These are phyloP conservation scores for Triticum timopheevii DNA, from an alignment of 176 grass and related monocot species.

Conservation along the genomic window DNA sequence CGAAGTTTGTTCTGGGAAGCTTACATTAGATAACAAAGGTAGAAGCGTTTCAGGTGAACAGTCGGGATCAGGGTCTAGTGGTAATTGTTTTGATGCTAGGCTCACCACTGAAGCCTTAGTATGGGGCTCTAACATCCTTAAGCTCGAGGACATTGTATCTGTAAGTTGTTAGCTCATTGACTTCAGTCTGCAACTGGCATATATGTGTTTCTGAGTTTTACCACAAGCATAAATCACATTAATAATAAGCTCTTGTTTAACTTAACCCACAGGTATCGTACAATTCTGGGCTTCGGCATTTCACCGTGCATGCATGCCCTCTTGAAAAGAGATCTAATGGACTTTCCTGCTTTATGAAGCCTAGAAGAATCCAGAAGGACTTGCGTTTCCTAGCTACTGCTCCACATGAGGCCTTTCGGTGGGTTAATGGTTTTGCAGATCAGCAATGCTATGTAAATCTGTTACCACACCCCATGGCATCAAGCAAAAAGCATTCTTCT, in stretches of 20 bases:
- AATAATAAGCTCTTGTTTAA: constrained; percentile 25
- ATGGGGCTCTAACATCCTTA: constrained; percentile 81
- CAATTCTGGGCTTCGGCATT: constrained; percentile 75
- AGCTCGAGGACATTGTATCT: constrained; percentile 86
- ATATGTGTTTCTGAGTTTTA: constrained; percentile 16
- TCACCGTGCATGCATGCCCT: constrained; percentile 88
- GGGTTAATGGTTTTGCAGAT: constrained; percentile 96
- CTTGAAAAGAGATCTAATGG: constrained; percentile 67
- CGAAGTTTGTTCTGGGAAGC: constrained; percentile 86
- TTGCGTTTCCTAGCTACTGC: constrained; percentile 80
- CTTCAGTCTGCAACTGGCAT: constrained; percentile 19
- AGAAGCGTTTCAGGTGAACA: constrained; percentile 57
- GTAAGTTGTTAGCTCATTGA: constrained; percentile 65
- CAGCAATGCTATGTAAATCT: constrained; percentile 94
- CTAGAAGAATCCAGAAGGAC: constrained; percentile 76
- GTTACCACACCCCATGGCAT: constrained; percentile 88
- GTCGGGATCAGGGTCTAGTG: constrained; percentile 46
- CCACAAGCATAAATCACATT: constrained; percentile 7
- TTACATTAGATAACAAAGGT: constrained; percentile 75
- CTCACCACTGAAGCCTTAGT: constrained; percentile 88
- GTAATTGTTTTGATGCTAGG: constrained; percentile 70
- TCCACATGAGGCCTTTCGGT: constrained; percentile 74
- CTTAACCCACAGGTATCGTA: constrained; percentile 53
- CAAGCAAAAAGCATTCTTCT: constrained; percentile 77
- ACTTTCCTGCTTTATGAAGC: constrained; percentile 83